Evolutionary conservation across 495 filamentous ascomycete genomes (phyloP), one percentile per base, ranked within the genome.

Genomic region (Lophiostoma macrostomum): DNA sequence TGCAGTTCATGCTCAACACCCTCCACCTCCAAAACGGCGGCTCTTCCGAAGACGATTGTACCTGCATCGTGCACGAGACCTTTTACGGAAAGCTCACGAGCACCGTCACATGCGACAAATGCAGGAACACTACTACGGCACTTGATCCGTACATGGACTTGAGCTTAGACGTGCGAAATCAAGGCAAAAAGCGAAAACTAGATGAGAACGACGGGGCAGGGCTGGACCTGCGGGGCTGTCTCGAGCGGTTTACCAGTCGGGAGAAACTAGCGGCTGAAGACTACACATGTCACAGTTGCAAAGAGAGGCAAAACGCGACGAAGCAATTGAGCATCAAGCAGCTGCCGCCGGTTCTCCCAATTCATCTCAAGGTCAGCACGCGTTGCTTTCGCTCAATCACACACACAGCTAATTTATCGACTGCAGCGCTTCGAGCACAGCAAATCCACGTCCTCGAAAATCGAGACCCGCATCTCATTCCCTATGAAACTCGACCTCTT

Each of bases 81-180:
- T 95, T 93, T 66, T 91, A 91, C 61, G 91, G 91, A 31, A 90
- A 90, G 66, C 77, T 91, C 6, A 85, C 85, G 44, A 91, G 82
- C 68, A 89, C 82, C 47, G 87, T 91, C 31, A 95, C 90, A 29
- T 96, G 90, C 70, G 81, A 86, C 60, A 81, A 82, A 60, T 96
- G 90, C 67, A 72, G 78, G 50, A 88, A 87, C 62, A 77, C 83
- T 34, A 93, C 86, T 1, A 82, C 84, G 41, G 82, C 88, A 13
- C 76, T 85, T 47, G 88, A 96, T 59, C 88, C 88, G 11, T 87
- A 95, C 65, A 82, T 93, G 47, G 90, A 96, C 60, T 77, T 96
- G 11, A 88, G 83, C 62, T 77, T 96, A 24, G 88, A 90, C 39
- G 75, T 96, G 5, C 83, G 89, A 43, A 80, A 75, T 48, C 72